Base-by-base conservation (phyloP, 2,329 filamentous ascomycete species). In the Didymella pinodella region DNA sequence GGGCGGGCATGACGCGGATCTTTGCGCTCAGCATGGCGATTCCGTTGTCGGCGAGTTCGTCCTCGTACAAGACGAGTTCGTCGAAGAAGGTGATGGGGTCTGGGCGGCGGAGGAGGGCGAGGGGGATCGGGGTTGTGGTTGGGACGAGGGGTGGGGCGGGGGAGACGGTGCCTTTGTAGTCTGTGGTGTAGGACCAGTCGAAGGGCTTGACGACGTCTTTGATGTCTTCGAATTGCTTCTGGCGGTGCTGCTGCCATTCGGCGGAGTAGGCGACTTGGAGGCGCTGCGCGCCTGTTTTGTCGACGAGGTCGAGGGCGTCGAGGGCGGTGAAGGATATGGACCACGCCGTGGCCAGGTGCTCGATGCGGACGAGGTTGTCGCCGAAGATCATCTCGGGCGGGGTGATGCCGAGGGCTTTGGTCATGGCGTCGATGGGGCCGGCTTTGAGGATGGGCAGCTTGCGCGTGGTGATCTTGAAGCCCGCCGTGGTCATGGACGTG, bases 361-460 rank as follows among this genome's bases (percentile, higher is more conserved):
- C 83, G 60, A 99, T 84, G 7, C 86, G 81, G 40, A 96, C 88
- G 57, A 90, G 82, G 77, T 99, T 99, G 82, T 99, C 93, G 62
- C 95, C 95, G 75, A 99, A 99, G 65, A 99, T 99, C 95, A 99
- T 99, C 81, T 99, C 95, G 8, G 95, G 95, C 40, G 94, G 87
- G 18, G 94, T 88, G 73, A 99, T 97, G 29, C 89, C 88, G 53
- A 99, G 84, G 63, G 86, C 87, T 57, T 84, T 83, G 40, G 89
- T 88, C 87, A 99, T 91, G 36, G 86, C 86, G 73, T 97, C 93
- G 73, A 99, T 98, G 49, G 93, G 91, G 6, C 86, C 90, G 45
- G 93, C 88, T 78, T 97, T 97, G 68, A 96, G 90, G 77, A 99
- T 99, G 63, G 95, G 95, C 49, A 95, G 88, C 82, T 97, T 97